Evolutionary conservation across 371 early-diverging fungal genomes (phyloP).

Genomic region (Dichotomocladium elegans): DNA sequence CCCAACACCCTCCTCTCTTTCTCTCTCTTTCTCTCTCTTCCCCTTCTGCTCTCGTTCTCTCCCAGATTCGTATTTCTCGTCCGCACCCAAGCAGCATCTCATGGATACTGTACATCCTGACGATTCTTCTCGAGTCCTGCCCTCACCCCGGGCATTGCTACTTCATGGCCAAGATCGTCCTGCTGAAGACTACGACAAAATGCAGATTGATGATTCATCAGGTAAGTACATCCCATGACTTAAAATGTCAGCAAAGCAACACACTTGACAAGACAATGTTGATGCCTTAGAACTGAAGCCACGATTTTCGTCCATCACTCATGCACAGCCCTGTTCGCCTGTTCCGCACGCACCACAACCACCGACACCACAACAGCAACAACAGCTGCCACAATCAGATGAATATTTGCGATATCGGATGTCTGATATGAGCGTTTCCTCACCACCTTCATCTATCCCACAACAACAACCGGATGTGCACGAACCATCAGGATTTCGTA

Average conservation of each 20-base stretch:
- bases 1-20: neutral
- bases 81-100: neutral
- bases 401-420: conserved; percentile 37
- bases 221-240: conserved; percentile 2
- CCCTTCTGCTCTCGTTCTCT: conserved; percentile 1
- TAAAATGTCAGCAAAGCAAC: too few species aligned
- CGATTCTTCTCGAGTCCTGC: conserved; percentile 16
- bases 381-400: conserved; percentile 21
- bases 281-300: conserved; percentile 16
- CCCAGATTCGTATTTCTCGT: conserved; percentile 4
- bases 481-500: conserved; percentile 4
- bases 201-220: conserved; percentile 15
- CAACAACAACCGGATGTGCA: neutral
- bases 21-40: conserved; percentile 4
- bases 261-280: too few species aligned
- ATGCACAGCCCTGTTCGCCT: conserved; percentile 23
- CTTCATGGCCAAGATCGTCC: conserved; percentile 12
- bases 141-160: conserved; percentile 28
- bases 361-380: too few species aligned
- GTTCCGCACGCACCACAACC: conserved; percentile 8
- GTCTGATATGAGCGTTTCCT: conserved; percentile 35
- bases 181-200: conserved; percentile 8
- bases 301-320: conserved; percentile 18
- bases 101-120: conserved; percentile 24
- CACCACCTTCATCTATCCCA: conserved; percentile 1